These are phyloP conservation scores for Diutina mesorugosa DNA, from an alignment of 1,139 yeast species.

Conservation along the genomic window DNA sequence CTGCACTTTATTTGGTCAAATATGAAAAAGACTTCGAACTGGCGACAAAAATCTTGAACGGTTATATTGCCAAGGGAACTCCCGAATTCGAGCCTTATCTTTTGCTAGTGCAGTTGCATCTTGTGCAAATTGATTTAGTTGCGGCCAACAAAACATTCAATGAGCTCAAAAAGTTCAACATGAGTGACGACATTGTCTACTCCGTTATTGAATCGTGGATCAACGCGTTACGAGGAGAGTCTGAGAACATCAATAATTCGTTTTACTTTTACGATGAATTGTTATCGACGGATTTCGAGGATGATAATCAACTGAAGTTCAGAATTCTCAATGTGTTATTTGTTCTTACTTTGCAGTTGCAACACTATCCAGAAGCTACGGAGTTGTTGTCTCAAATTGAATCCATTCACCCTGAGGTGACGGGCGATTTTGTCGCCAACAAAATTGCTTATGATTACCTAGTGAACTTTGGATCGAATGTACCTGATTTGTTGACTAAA, in stretches of 20 bases:
- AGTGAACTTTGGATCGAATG: constrained; percentile 30
- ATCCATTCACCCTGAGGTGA: constrained; percentile 15
- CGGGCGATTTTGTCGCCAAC: constrained; percentile 45
- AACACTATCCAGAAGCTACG: constrained; percentile 34
- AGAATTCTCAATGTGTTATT: constrained; percentile 24
- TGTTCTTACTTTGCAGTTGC: constrained; percentile 30
- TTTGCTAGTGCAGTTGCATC: constrained; percentile 29
- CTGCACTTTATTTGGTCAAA: constrained; percentile 28
- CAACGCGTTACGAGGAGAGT: constrained; percentile 40
- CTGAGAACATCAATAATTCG: constrained; percentile 44
- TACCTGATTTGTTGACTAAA: constrained; percentile 24
- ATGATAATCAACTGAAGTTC: constrained; percentile 23
- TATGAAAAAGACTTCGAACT: constrained; percentile 25
- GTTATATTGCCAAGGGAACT: constrained; percentile 7
- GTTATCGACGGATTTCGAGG: constrained; percentile 32
- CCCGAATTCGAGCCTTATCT: constrained; percentile 32
- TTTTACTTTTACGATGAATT: constrained; percentile 67
- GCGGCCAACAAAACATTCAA: constrained; percentile 23
- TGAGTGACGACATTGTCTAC: constrained; percentile 56
- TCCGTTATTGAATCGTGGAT: constrained; percentile 62
- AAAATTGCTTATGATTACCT: constrained; percentile 41
- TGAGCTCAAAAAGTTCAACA: constrained; percentile 14
- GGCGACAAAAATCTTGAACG: constrained; percentile 20
- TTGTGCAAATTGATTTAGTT: constrained; percentile 24
- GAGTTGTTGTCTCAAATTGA: constrained; percentile 33